phyloP scores from a whole-genome alignment of 139 green algal species.

The Coccomyxa sp. region DNA sequence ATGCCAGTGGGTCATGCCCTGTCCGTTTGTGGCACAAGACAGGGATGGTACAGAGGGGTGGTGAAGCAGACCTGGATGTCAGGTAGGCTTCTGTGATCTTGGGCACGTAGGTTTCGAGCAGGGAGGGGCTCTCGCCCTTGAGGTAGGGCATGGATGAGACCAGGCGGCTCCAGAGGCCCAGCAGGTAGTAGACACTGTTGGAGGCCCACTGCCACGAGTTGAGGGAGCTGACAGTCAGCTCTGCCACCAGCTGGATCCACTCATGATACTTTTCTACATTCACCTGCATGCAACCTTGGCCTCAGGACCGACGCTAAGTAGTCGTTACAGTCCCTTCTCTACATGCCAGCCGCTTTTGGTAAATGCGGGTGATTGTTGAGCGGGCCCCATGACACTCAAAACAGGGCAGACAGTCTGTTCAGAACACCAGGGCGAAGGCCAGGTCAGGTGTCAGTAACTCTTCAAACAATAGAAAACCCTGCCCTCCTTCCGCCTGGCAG shows the following conservation, averaged over 20 bases:
- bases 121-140: slow-evolving; percentile 84
- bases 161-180: slow-evolving; percentile 88
- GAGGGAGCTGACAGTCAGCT: slow-evolving; percentile 84
- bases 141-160: slow-evolving; percentile 91
- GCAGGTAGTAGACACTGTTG: slow-evolving; percentile 83
- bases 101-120: slow-evolving; percentile 90
- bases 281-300: slow-evolving; percentile 40
- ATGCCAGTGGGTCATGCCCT: not conserved
- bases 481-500: too few species aligned
- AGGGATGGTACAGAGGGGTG: not conserved
- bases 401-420: not conserved
- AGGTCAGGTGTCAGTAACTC: too few species aligned
- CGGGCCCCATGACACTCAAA: not conserved
- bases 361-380: too few species aligned
- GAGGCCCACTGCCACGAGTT: slow-evolving; percentile 82
- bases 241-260: slow-evolving; percentile 90
- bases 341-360: not conserved
- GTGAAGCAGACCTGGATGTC: slow-evolving; percentile 43
- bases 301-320: not conserved
- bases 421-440: not conserved
- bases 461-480: too few species aligned
- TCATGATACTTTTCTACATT: slow-evolving; percentile 85
- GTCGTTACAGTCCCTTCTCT: not conserved
- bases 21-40: not conserved
- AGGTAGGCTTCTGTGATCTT: slow-evolving; percentile 93